These are phyloP conservation scores for Phytophthora foliorum DNA, from an alignment of 352 stramenopile genomes.

Conservation along the genomic window DNA sequence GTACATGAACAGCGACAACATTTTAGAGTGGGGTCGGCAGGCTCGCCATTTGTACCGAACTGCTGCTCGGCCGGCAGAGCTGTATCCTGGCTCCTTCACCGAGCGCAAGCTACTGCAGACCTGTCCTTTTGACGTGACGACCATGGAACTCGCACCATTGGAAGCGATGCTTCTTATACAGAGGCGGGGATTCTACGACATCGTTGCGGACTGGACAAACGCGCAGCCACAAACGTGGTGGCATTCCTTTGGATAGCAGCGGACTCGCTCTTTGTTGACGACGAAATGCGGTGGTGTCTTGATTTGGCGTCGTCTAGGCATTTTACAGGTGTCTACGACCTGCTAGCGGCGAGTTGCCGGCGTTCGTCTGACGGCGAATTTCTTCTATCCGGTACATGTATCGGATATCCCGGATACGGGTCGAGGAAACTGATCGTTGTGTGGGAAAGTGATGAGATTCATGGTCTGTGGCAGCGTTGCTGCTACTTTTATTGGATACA, in stretches of 20 bases:
- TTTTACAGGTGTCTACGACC: constrained; percentile 9
- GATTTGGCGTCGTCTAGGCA: constrained; percentile 4
- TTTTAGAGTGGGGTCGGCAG: constrained; percentile 42
- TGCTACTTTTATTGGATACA: too few species aligned
- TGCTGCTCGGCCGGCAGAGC: constrained; percentile 32
- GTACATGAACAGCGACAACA: constrained; percentile 68
- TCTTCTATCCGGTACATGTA: neutral
- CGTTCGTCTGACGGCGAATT: neutral
- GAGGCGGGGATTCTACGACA: constrained; percentile 37
- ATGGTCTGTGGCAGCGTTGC: too few species aligned
- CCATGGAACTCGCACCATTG: constrained; percentile 26
- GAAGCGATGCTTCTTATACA: constrained; percentile 33
- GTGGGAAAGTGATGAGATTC: neutral
- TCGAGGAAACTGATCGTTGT: too few species aligned
- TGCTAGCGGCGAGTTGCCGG: neutral
- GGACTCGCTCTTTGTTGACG: constrained; percentile 3
- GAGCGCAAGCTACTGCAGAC: constrained; percentile 43
- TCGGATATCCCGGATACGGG: too few species aligned
- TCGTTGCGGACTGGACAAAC: constrained; percentile 28
- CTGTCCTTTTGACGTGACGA: constrained; percentile 52
- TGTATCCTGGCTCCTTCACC: constrained; percentile 53
- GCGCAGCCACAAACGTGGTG: constrained; percentile 15
- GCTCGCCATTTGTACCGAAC: constrained; percentile 38
- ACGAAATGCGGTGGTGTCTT: neutral
- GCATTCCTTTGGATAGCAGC: constrained; percentile 18